A percentile compares a stretch with the other conserved stretches of the same genome.
These are phyloP conservation scores for Phoma sp. DNA, from an alignment of 2,329 filamentous ascomycete species.

Conservation along the genomic window DNA sequence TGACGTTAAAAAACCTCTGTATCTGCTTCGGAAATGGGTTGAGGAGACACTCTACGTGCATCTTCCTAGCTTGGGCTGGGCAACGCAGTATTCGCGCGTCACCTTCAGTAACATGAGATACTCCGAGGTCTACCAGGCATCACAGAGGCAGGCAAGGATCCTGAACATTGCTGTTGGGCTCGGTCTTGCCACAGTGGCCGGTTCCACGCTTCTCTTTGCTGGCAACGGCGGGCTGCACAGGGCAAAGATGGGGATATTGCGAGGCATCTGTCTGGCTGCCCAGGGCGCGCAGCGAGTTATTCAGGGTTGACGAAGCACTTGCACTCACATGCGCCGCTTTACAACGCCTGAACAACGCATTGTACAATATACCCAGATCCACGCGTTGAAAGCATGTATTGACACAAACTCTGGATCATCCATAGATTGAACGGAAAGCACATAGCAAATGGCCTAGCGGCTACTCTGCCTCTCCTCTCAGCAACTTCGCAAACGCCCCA, in stretches of 20 bases:
- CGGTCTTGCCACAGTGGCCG: conserved; percentile 20
- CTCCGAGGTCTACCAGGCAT: conserved; percentile 75
- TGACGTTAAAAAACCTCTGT: conserved; percentile 77
- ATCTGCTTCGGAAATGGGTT: conserved; percentile 80
- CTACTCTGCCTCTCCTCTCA: conserved; percentile 45
- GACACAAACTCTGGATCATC: not conserved
- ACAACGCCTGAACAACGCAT: not conserved
- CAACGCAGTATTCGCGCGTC: conserved; percentile 89
- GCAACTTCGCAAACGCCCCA: conserved; percentile 41
- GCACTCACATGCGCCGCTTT: not conserved
- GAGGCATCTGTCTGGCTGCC: conserved; percentile 34
- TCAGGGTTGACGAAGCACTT: conserved; percentile 16
- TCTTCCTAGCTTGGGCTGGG: conserved; percentile 80
- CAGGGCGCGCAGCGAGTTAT: conserved; percentile 27
- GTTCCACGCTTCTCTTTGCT: conserved; percentile 30
- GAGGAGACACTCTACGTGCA: conserved; percentile 83
- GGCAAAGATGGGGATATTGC: conserved; percentile 36
- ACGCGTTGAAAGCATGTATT: not conserved
- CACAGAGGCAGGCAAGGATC: conserved; percentile 54
- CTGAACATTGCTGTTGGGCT: conserved; percentile 39
- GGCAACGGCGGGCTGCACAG: conserved; percentile 28
- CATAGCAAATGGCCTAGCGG: no score
- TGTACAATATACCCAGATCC: not conserved
- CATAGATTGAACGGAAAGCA: not conserved
- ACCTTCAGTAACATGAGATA: conserved; percentile 95